Percentiles rank a stretch among this genome's conserved stretches.
These are phyloP conservation scores for Aureobasidium leucospermi DNA, from an alignment of 2,329 filamentous ascomycete species.

Conservation along the genomic window DNA sequence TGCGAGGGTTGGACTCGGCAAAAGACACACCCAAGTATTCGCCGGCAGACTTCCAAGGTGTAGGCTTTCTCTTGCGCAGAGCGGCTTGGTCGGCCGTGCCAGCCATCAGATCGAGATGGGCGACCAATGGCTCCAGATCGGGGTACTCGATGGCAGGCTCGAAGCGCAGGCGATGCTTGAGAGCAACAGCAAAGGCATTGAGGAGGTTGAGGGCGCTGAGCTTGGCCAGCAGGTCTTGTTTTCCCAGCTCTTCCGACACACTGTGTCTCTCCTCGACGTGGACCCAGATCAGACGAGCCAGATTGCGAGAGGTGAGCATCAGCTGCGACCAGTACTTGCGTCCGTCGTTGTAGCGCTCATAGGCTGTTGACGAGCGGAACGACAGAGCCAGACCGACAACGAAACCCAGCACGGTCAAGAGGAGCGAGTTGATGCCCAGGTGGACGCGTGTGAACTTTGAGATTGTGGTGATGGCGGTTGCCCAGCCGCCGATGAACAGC, in stretches of 20 bases:
- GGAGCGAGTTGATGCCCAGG: constrained; percentile 56
- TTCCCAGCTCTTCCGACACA: constrained; percentile 40
- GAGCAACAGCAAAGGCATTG: constrained; percentile 65
- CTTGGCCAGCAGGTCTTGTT: constrained; percentile 63
- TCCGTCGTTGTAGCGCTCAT: constrained; percentile 58
- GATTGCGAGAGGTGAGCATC: constrained; percentile 48
- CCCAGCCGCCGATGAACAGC: constrained; percentile 55
- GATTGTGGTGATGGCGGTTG: constrained; percentile 56
- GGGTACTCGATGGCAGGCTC: constrained; percentile 73
- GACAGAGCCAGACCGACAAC: constrained; percentile 72
- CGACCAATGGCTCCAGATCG: constrained; percentile 62
- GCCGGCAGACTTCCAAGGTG: constrained; percentile 36
- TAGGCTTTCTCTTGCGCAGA: constrained; percentile 27
- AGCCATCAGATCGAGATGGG: constrained; percentile 69
- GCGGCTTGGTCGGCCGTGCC: constrained; percentile 42
- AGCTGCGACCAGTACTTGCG: constrained; percentile 57
- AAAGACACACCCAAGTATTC: constrained; percentile 72
- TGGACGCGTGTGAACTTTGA: constrained; percentile 36
- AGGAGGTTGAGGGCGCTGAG: constrained; percentile 69
- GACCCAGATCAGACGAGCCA: constrained; percentile 73
- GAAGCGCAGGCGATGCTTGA: constrained; percentile 79
- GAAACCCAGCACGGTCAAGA: constrained; percentile 73
- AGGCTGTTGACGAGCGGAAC: constrained; percentile 69
- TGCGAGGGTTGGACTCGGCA: constrained; percentile 69
- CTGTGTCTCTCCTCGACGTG: constrained; percentile 57